A percentile compares a stretch with the other conserved stretches of the same genome.
phyloP scores from a whole-genome alignment of 495 filamentous ascomycete genomes.

The Xylaria longipes region DNA sequence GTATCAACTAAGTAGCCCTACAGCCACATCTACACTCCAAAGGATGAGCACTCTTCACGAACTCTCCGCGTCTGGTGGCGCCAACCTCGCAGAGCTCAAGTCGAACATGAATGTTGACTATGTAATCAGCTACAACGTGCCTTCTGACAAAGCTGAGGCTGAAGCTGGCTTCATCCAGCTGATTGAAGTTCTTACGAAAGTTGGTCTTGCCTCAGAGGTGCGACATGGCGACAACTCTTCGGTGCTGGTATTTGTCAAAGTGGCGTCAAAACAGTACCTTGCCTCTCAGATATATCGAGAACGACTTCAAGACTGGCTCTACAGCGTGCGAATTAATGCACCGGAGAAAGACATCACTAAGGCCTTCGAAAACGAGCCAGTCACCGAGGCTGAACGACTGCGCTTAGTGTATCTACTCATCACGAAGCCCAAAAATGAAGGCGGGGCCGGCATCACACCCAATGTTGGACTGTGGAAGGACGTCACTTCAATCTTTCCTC shows the following conservation, averaged over 20 bases:
- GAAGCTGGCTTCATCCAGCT: conserved; percentile 76
- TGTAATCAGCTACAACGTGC: conserved; percentile 82
- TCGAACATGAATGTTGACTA: conserved; percentile 76
- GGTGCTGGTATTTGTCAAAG: conserved; percentile 82
- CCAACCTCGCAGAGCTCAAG: conserved; percentile 39
- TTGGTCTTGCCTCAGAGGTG: conserved; percentile 85
- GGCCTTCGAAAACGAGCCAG: conserved; percentile 67
- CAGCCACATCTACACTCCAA: background rate
- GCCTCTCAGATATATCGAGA: conserved; percentile 67
- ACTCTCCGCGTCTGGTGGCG: conserved; percentile 39
- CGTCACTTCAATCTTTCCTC: conserved; percentile 82
- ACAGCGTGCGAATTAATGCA: conserved; percentile 80
- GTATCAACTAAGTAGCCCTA: conserved; percentile 4
- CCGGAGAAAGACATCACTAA: conserved; percentile 76
- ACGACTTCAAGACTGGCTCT: conserved; percentile 95
- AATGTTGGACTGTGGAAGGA: conserved; percentile 83
- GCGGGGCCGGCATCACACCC: conserved; percentile 88
- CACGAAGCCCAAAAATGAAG: conserved; percentile 77
- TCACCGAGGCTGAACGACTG: conserved; percentile 87
- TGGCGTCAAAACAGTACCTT: conserved; percentile 70
- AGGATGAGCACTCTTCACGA: conserved; percentile 45
- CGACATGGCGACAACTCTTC: conserved; percentile 78
- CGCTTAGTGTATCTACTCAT: conserved; percentile 87
- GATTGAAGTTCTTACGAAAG: conserved; percentile 69
- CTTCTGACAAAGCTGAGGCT: conserved; percentile 67